Percentiles rank a stretch among this genome's conserved stretches.
These are phyloP conservation scores for Talaromyces adpressus DNA, from an alignment of 495 filamentous ascomycete species.

Conservation along the genomic window DNA sequence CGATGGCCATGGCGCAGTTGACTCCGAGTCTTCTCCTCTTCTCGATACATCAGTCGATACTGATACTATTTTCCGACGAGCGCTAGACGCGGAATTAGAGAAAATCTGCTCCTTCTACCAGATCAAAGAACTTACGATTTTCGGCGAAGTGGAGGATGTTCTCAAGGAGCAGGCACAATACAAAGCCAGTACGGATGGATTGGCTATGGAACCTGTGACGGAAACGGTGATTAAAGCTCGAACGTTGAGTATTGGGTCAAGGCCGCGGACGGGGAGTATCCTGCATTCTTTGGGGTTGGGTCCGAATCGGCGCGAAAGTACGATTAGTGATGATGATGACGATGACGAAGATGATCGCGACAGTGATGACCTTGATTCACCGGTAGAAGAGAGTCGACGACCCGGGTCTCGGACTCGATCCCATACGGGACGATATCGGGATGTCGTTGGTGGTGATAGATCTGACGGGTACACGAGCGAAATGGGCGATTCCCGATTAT, in stretches of 20 bases:
- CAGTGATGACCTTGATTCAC: constrained; percentile 40
- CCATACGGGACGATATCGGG: constrained; percentile 2
- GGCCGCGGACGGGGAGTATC: constrained; percentile 36
- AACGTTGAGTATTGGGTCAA: constrained; percentile 32
- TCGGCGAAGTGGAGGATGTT: constrained; percentile 70
- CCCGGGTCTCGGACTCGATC: constrained; percentile 12
- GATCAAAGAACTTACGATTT: constrained; percentile 78
- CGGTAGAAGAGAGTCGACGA: constrained; percentile 14
- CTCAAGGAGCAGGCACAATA: constrained; percentile 68
- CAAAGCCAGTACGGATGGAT: constrained; percentile 52
- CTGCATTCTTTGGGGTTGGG: constrained; percentile 36
- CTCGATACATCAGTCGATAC: constrained; percentile 58
- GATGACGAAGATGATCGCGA: constrained; percentile 62
- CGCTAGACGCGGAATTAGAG: constrained; percentile 84
- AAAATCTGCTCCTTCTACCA: constrained; percentile 89
- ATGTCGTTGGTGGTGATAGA: constrained; percentile 12
- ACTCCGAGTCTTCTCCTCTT: constrained; percentile 80
- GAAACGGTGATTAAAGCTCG: constrained; percentile 38
- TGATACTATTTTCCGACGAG: constrained; percentile 68
- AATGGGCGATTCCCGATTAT: constrained; percentile 26
- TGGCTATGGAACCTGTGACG: constrained; percentile 48
- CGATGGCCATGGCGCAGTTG: constrained; percentile 37
- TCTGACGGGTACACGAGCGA: constrained; percentile 41
- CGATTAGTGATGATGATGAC: constrained; percentile 48
- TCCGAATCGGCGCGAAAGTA: constrained; percentile 39